phyloP scores from a whole-genome alignment of 768 basidiomycete genomes.

The Hortiboletus campestris region DNA sequence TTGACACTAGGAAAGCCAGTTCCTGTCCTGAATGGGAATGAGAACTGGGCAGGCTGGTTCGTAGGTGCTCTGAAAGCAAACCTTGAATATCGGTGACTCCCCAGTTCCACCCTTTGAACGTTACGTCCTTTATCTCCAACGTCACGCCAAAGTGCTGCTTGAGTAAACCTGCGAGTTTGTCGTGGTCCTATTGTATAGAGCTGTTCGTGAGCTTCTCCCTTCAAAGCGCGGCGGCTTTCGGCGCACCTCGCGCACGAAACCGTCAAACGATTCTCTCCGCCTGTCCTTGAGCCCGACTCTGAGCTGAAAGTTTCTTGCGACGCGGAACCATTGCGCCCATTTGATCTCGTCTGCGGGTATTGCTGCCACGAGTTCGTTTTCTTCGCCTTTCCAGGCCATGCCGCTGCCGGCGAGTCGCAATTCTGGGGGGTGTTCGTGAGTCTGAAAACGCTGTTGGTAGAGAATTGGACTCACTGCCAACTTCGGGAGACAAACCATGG shows the following conservation, averaged over 20 bases:
- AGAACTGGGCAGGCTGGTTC: background rate
- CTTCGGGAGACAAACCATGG: conserved; percentile 65
- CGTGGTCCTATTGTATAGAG: conserved; percentile 69
- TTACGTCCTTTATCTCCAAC: conserved; percentile 81
- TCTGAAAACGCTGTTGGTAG: background rate
- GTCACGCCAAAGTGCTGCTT: conserved; percentile 87
- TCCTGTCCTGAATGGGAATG: conserved; percentile 65
- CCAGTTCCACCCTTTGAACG: conserved; percentile 99
- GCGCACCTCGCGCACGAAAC: conserved; percentile 82
- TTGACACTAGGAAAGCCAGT: conserved; percentile 85
- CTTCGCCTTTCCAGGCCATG: conserved; percentile 90
- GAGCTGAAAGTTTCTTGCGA: conserved; percentile 90
- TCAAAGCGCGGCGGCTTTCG: background rate
- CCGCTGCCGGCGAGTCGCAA: conserved; percentile 87
- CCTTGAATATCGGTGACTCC: conserved; percentile 93
- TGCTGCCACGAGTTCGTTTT: conserved; percentile 59
- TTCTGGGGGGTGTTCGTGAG: conserved; percentile 43
- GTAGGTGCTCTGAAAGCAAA: conserved; percentile 30
- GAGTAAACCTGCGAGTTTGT: conserved; percentile 73
- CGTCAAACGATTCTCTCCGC: conserved; percentile 84
- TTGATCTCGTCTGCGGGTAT: conserved; percentile 74
- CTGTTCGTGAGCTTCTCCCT: background rate
- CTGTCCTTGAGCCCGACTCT: conserved; percentile 78
- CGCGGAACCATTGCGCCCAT: conserved; percentile 88
- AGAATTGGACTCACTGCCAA: conserved; percentile 69